Conservation (phyloP, 2,329 filamentous ascomycete genomes). For the Fusarium pseudocircinatum region DNA sequence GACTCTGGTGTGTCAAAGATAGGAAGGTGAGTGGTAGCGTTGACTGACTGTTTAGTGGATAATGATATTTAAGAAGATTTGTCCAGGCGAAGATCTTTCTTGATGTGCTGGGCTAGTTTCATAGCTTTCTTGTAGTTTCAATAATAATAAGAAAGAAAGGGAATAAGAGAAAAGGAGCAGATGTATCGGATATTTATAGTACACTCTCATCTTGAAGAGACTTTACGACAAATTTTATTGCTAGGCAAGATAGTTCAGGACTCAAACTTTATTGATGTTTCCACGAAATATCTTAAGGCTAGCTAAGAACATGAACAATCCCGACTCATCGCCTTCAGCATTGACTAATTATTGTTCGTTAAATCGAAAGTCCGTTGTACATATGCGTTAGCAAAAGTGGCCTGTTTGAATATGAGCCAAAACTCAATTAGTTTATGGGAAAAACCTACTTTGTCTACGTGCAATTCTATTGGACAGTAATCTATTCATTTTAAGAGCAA, state of each 20-base stretch:
- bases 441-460: too few species aligned
- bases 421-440: not conserved
- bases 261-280: not conserved
- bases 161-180: not conserved
- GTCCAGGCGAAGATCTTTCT: not conserved
- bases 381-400: too few species aligned
- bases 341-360: not conserved
- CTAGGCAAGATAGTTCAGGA: not conserved
- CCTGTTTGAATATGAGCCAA: fast-evolving
- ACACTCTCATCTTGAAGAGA: not conserved
- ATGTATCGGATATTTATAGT: not conserved
- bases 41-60: not conserved
- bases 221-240: not conserved
- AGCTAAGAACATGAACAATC: not conserved
- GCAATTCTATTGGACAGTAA: not conserved
- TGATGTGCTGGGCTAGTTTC: not conserved
- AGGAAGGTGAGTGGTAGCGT: not conserved
- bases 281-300: not conserved
- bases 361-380: not conserved
- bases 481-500: not conserved
- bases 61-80: not conserved
- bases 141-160: not conserved
- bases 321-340: not conserved
- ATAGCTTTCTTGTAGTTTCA: not conserved
- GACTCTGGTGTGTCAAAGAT: not conserved